These are phyloP conservation scores for Cenchrus fungigraminus DNA, from an alignment of 176 grass and related monocot species.

Conservation along the genomic window DNA sequence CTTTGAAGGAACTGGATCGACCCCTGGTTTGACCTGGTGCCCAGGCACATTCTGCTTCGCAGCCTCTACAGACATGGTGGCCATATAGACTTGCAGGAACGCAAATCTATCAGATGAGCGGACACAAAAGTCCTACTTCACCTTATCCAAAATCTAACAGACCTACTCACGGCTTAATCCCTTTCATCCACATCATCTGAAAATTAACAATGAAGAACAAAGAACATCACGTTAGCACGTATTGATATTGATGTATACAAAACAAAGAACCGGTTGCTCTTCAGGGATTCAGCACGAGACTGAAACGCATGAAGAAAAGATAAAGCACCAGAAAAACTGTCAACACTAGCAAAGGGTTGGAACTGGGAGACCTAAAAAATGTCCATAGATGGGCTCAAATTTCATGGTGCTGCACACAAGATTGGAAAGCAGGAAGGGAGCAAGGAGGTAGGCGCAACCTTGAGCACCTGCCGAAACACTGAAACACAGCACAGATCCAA, in stretches of 20 bases:
- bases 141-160: background rate
- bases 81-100: background rate
- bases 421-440: background rate
- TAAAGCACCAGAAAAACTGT: background rate
- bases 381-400: background rate
- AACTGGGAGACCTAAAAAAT: background rate
- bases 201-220: slow-evolving; percentile 25
- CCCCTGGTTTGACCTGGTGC: slow-evolving; percentile 4
- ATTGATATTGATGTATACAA: background rate
- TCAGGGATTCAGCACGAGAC: background rate
- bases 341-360: background rate
- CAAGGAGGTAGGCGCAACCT: background rate
- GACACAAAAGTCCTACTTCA: background rate
- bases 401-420: background rate
- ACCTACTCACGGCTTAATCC: background rate
- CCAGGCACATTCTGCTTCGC: slow-evolving; percentile 30
- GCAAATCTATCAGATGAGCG: slow-evolving; percentile 1
- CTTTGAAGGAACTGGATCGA: slow-evolving; percentile 22
- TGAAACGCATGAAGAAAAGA: background rate
- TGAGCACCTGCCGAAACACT: background rate
- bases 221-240: background rate
- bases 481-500: slow-evolving; percentile 21
- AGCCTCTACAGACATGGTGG: slow-evolving; percentile 39
- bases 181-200: slow-evolving; percentile 19
- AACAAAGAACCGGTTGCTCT: background rate